Evolutionary conservation across 768 basidiomycete species (phyloP), one percentile per base, ranked within the genome.

Genomic region (Suillus sp.): DNA sequence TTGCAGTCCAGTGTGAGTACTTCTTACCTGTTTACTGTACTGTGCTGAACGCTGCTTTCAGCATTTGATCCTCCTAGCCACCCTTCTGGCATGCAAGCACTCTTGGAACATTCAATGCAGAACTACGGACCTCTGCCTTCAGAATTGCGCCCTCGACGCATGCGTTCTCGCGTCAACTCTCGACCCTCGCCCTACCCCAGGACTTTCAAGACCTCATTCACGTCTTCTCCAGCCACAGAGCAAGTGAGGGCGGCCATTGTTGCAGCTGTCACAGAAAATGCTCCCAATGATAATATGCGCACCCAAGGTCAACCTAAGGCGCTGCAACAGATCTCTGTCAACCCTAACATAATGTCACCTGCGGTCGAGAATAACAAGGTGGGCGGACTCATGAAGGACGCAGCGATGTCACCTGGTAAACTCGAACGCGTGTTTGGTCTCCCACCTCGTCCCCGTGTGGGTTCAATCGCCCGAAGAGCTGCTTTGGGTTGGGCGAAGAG

Each of bases 161-260:
- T 82, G 51, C 83, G 89, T 40, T 89, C 88, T 1, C 83, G 90
- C 16, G 91, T 87, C 0, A 81, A 84, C 34, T 92, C 91, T 32
- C 81, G 92, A 20, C 79, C 89, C 0, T 89, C 89, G 5, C 92
- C 91, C 0, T 93, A 93, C 65, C 89, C 91, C 40, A 81, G 87
- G 16, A 69, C 78, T 13, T 73, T 77, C 43, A 86, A 82, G 69
- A 73, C 78, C 0, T 79, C 81, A 1, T 69, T 79, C 18, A 82
- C 86, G 5, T 66, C 73, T 7, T 70, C 71, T n/a, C 68, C 73
- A 0, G 25, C 54, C 0, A 75, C 81, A 0, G 81, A 85, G 43
- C 72, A 78, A 48, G 64, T 73, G 1, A 78, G 74, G 1, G 70
- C 74, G 0, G 69, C 72, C 9, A 62, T 69, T 9, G 54, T 62